phyloP scores from a whole-genome alignment of 305 asterid species.

The Rubia peregrina region DNA sequence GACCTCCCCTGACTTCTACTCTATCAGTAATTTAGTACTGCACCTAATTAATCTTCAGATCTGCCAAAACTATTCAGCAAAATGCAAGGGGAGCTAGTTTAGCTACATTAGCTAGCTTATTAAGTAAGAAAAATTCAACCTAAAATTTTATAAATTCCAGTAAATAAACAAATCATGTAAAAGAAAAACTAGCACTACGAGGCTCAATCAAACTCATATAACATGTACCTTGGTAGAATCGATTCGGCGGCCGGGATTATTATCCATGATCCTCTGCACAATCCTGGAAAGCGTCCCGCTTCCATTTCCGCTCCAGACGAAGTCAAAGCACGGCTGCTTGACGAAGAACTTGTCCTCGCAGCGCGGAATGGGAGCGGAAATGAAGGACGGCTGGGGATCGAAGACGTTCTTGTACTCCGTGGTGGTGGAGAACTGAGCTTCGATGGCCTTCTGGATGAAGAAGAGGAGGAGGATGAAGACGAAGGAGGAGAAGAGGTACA shows the following conservation, averaged over 20 bases:
- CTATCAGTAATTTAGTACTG: background rate
- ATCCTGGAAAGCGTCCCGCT: conserved; percentile 10
- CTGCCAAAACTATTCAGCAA: background rate
- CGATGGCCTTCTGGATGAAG: conserved; percentile 21
- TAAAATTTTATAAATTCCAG: background rate
- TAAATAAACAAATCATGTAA: background rate
- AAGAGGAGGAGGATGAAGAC: conserved; percentile 21
- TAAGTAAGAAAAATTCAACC: background rate
- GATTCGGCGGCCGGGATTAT: conserved; percentile 20
- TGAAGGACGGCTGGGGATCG: conserved; percentile 13
- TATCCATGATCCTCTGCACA: conserved; percentile 19
- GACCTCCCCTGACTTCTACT: background rate
- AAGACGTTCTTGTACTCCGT: conserved; percentile 15
- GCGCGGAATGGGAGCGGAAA: conserved; percentile 16
- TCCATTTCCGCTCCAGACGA: conserved; percentile 22
- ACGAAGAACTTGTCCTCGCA: conserved; percentile 20
- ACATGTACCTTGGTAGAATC: conserved; percentile 15
- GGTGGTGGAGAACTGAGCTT: conserved; percentile 12
- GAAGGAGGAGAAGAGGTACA: conserved; percentile 16
- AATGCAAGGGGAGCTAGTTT: background rate
- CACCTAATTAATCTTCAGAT: background rate
- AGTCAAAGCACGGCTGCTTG: conserved; percentile 16
- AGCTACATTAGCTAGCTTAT: background rate
- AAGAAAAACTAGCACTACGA: background rate
- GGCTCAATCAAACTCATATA: background rate